Percentiles rank a stretch among this genome's conserved stretches.
These are phyloP conservation scores for Pseudocercospora fijiensis DNA, from an alignment of 2,329 filamentous ascomycete species.

Conservation along the genomic window DNA sequence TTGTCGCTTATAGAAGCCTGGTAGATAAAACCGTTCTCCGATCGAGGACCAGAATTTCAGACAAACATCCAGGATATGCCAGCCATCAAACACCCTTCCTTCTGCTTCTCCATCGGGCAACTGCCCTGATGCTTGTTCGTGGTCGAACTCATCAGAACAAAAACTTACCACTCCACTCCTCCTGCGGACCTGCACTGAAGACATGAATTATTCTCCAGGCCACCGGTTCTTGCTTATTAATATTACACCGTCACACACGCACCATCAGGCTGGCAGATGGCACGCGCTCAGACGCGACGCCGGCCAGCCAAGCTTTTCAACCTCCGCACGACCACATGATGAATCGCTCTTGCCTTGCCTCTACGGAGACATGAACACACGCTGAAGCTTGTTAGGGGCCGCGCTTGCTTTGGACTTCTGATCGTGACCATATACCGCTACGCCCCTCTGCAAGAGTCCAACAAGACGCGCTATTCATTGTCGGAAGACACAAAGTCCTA, in stretches of 20 bases:
- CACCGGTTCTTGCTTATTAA: background rate
- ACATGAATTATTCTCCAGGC: background rate
- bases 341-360: no score
- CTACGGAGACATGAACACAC: no score
- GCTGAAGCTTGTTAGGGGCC: no score
- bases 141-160: background rate
- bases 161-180: background rate
- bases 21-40: background rate
- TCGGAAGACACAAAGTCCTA: background rate
- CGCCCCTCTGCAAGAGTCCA: background rate
- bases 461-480: background rate
- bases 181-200: background rate
- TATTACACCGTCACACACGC: background rate
- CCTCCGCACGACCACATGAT: background rate
- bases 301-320: background rate
- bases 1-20: background rate
- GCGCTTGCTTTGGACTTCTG: background rate
- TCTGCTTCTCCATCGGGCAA: background rate
- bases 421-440: background rate
- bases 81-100: background rate
- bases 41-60: background rate
- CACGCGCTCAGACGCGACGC: background rate
- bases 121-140: background rate
- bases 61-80: background rate
- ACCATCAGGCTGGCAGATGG: background rate